Evolutionary conservation across 306 rosid genomes (phyloP).

Genomic region (Fragaria vesca): DNA sequence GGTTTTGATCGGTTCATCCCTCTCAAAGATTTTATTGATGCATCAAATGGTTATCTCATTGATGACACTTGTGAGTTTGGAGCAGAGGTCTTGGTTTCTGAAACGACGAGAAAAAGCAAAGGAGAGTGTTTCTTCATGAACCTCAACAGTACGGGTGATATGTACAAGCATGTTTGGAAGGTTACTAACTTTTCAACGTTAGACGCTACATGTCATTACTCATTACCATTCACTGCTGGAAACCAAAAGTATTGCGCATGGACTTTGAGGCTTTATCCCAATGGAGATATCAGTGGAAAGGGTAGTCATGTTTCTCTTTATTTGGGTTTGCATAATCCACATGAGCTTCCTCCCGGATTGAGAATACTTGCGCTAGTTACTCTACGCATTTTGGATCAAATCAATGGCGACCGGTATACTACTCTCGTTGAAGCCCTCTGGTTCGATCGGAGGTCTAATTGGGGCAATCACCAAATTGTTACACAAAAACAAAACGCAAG

Average conservation of each 20-base stretch:
- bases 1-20: not conserved
- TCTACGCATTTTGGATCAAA: not conserved
- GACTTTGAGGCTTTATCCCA: not conserved
- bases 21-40: not conserved
- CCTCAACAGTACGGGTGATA: not conserved
- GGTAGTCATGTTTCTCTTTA: not conserved
- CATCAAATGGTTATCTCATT: not conserved
- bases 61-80: not conserved
- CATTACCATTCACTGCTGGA: too few species aligned
- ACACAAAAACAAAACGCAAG: not conserved
- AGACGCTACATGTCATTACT: not conserved
- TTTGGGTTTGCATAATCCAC: too few species aligned
- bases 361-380: not conserved
- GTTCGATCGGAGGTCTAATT: not conserved
- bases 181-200: not conserved
- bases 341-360: not conserved
- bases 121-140: not conserved
- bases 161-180: not conserved
- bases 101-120: not conserved
- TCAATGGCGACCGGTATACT: too few species aligned
- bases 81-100: not conserved
- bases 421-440: too few species aligned
- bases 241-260: not conserved
- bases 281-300: not conserved
- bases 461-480: not conserved